A percentile compares a stretch with the other conserved stretches of the same genome.
These are phyloP conservation scores for Hanseniaspora hatyaiensis DNA, from an alignment of 805 yeast genomes.

Conservation along the genomic window DNA sequence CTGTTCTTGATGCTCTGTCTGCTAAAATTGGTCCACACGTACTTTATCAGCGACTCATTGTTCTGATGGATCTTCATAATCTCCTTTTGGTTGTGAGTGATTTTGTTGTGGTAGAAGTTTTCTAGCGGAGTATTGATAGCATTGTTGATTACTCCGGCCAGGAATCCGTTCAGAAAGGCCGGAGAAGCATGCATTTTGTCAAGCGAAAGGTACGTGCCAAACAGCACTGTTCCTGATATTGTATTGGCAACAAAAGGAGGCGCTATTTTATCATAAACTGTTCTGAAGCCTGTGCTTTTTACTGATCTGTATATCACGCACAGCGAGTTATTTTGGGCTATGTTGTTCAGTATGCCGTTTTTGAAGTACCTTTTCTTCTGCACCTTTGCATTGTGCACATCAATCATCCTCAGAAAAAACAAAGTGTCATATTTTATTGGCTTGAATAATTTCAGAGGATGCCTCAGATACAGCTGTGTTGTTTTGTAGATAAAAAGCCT, in stretches of 20 bases:
- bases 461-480: constrained; percentile 65
- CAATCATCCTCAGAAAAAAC: constrained; percentile 47
- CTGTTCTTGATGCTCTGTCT: not conserved
- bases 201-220: constrained; percentile 63
- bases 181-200: constrained; percentile 20
- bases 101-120: constrained; percentile 74
- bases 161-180: constrained; percentile 47
- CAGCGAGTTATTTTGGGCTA: constrained; percentile 63
- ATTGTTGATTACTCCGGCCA: constrained; percentile 84
- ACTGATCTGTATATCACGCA: constrained; percentile 65
- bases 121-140: constrained; percentile 88
- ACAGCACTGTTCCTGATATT: constrained; percentile 74
- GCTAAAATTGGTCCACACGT: constrained; percentile 50
- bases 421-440: constrained; percentile 85
- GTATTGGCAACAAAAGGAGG: constrained; percentile 87
- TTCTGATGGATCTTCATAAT: constrained; percentile 44
- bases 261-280: constrained; percentile 63
- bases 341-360: constrained; percentile 17
- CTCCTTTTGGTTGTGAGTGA: constrained; percentile 43
- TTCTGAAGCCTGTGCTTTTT: constrained; percentile 69
- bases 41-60: constrained; percentile 64
- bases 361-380: not conserved
- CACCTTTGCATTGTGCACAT: constrained; percentile 18
- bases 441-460: constrained; percentile 72
- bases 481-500: constrained; percentile 73